Evolutionary conservation across 1,284 basidiomycete genomes (phyloP), one percentile per base, ranked within the genome.

Genomic region (Pseudomicrostroma phylloplanum): DNA sequence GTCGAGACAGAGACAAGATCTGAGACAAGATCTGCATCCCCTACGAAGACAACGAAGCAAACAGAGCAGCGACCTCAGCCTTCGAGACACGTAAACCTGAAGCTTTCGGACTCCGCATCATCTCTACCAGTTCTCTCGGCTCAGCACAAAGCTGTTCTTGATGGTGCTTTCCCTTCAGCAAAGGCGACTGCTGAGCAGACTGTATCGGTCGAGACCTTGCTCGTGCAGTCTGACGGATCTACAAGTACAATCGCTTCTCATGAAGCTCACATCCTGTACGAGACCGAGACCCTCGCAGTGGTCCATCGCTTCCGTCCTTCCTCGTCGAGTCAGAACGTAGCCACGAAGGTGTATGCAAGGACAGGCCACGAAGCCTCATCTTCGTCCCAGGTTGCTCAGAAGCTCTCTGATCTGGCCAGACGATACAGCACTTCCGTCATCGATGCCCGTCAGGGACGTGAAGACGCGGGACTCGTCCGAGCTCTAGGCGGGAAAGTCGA

Each of bases 331-430:
- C 56, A 41, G 51, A 58, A 9, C 7, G 62, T 60, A 25, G 51
- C 62, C 26, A 65, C 65, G 0, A 61, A 61, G 58, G 57, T 71
- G 2, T 71, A 62, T 62, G 56, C 67, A 0, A 62, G 70, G 41
- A 56, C 57, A 9, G 70, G 70, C 19, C 42, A 40, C 13, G 51
- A 51, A 21, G 43, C 43, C 12, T 48, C 21, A 3, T 48, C 43
- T 6, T 70, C 66, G 19, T 60, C 63, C 12, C 19, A 26, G 21
- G 73, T 69, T 57, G 65, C 66, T 15, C 65, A 65, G 43, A 74
- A 72, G 55, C 58, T 73, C 0, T 40, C 41, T 3, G 73, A 74
- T 30, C 48, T 76, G 40, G 71, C 70, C n/a, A 66, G 65, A 39
- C 54, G 67, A 19, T 69, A 70, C 59, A 63, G 68, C 26, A 56